A percentile compares a stretch with the other conserved stretches of the same genome.
Conservation (phyloP, 768 basidiomycete genomes). For the Psilocybe tampanensis region DNA sequence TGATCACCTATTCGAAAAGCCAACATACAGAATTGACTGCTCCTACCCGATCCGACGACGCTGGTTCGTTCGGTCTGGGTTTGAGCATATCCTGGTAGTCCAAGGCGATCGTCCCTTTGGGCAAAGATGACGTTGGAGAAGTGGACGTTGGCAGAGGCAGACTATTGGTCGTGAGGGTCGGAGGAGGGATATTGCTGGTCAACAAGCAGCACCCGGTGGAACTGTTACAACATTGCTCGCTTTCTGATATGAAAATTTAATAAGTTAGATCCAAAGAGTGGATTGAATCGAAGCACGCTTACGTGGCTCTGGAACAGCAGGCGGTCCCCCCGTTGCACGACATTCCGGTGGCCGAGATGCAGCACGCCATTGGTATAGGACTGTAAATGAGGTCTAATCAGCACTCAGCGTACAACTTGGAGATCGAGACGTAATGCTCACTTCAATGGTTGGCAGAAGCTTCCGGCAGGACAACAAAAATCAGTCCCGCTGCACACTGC, state of each 20-base stretch:
- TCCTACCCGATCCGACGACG: neutral
- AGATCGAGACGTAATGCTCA: too few species aligned
- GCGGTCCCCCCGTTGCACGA: neutral
- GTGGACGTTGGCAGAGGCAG: neutral
- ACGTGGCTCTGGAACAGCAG: neutral
- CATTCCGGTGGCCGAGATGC: neutral
- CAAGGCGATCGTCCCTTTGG: neutral
- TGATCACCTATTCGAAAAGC: neutral
- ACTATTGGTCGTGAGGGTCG: neutral
- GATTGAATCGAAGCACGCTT: neutral
- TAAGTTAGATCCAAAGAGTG: too few species aligned
- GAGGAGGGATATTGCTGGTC: too few species aligned
- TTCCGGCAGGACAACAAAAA: too few species aligned
- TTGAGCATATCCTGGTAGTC: neutral
- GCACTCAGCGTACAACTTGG: too few species aligned
- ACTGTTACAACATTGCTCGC: neutral
- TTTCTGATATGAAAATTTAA: neutral
- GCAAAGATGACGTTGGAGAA: neutral
- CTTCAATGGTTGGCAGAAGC: neutral
- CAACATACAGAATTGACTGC: neutral
- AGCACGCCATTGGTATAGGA: neutral
- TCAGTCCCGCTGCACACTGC: too few species aligned
- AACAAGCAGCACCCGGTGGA: neutral
- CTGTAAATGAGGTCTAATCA: neutral
- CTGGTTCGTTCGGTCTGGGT: neutral